Evolutionary conservation across 2,329 filamentous ascomycete species (phyloP).

Genomic region (Xylariaceae sp.): DNA sequence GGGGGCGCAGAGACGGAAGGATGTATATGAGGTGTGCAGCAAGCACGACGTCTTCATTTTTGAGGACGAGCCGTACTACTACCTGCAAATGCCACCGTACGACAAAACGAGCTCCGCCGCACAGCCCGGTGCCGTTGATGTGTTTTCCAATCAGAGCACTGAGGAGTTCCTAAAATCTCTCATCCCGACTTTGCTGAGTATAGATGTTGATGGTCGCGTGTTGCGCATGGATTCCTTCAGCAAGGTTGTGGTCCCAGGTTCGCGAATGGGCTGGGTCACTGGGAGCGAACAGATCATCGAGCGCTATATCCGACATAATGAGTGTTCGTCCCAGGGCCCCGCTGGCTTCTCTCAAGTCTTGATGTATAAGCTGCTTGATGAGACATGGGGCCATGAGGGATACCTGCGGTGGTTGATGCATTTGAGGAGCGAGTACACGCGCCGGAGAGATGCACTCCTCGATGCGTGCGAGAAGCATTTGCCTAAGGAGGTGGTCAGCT

Average conservation of each 20-base stretch:
- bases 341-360: conserved; percentile 84
- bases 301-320: conserved; percentile 80
- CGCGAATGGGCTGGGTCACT: conserved; percentile 87
- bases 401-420: conserved; percentile 90
- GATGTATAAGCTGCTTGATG: conserved; percentile 88
- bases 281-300: conserved; percentile 85
- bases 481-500: conserved; percentile 76
- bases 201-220: conserved; percentile 87
- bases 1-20: conserved; percentile 67
- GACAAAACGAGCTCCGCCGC: conserved; percentile 34
- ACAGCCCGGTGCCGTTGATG: conserved; percentile 15
- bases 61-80: conserved; percentile 96
- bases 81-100: conserved; percentile 86
- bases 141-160: conserved; percentile 46
- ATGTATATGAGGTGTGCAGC: conserved; percentile 78
- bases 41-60: conserved; percentile 88
- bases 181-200: conserved; percentile 76
- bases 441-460: conserved; percentile 77
- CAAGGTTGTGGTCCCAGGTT: conserved; percentile 86
- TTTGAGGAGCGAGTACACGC: conserved; percentile 81
- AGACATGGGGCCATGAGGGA: conserved; percentile 90
- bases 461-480: conserved; percentile 80
- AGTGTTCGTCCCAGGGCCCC: conserved; percentile 85
- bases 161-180: conserved; percentile 77
- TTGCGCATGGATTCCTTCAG: conserved; percentile 92